Conservation (phyloP, 345 rosid species). For the Heritiera littoralis region DNA sequence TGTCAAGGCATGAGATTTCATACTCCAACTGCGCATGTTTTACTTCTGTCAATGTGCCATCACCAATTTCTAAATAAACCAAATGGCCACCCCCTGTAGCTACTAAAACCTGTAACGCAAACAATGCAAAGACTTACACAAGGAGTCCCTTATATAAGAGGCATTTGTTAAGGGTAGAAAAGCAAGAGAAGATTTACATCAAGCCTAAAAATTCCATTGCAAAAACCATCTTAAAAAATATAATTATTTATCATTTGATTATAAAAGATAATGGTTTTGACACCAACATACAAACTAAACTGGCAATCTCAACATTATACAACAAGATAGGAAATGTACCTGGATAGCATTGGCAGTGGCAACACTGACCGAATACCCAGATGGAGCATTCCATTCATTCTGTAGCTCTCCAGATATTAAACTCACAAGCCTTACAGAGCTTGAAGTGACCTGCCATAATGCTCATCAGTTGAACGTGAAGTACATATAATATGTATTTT, state of each 20-base stretch:
- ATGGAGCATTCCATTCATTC: conserved; percentile 79
- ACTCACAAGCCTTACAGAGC: conserved; percentile 79
- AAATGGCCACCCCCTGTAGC: conserved; percentile 97
- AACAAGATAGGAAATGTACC: conserved; percentile 44
- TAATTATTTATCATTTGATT: neutral
- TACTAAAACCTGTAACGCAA: conserved; percentile 64
- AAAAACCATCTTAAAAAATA: too few species aligned
- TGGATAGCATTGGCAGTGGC: conserved; percentile 93
- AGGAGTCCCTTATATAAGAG: neutral
- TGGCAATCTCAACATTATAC: neutral
- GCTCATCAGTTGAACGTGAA: conserved; percentile 21
- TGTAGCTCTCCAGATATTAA: conserved; percentile 69
- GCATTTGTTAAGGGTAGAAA: neutral
- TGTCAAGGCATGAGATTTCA: conserved; percentile 94
- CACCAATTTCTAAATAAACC: conserved; percentile 88
- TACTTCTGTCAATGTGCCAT: conserved; percentile 65
- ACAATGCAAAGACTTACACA: conserved; percentile 3
- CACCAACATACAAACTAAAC: neutral
- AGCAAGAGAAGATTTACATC: neutral
- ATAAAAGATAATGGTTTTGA: neutral
- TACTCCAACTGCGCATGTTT: conserved; percentile 75
- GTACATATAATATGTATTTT: neutral
- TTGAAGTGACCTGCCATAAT: conserved; percentile 73
- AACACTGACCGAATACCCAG: conserved; percentile 79
- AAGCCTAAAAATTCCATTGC: neutral